phyloP scores from a whole-genome alignment of 2,329 filamentous ascomycete genomes.

The Tolypocladium ovalisporum region DNA sequence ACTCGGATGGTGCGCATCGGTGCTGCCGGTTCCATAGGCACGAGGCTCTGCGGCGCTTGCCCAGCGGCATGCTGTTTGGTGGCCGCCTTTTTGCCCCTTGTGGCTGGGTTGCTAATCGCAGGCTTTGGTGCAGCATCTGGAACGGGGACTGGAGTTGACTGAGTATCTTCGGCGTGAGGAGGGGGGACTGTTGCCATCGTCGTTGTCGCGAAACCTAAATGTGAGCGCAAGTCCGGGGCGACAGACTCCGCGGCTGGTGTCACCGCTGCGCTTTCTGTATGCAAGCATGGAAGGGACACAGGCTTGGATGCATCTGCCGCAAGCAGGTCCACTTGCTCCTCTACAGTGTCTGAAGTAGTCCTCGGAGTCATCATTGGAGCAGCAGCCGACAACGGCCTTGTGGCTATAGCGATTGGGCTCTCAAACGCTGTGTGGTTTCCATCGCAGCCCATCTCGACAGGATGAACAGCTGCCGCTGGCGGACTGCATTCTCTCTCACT shows the following conservation, averaged over 20 bases:
- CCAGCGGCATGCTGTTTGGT: slow-evolving; percentile 40
- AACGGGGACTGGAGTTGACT: not conserved
- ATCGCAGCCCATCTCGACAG: not conserved
- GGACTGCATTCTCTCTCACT: not conserved
- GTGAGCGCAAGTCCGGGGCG: not conserved
- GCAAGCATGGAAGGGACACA: not conserved
- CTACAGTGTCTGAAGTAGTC: not conserved
- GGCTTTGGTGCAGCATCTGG: not conserved
- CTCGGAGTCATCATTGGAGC: not conserved
- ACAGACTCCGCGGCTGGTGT: not conserved
- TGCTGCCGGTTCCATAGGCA: slow-evolving; percentile 21
- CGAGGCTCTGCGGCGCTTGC: slow-evolving; percentile 29
- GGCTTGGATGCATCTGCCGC: not conserved
- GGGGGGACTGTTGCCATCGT: not conserved
- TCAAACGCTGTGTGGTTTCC: not conserved
- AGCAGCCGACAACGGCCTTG: not conserved
- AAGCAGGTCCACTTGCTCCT: not conserved
- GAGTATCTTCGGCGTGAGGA: not conserved
- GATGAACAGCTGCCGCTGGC: not conserved
- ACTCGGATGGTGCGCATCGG: slow-evolving; percentile 2
- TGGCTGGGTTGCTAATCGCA: slow-evolving; percentile 35
- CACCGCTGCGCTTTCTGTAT: not conserved
- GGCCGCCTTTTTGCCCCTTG: slow-evolving; percentile 41
- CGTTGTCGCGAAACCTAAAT: not conserved
- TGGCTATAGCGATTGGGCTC: not conserved